phyloP scores from a whole-genome alignment of 208 protist genomes.

The Balamuthia mandrillaris region DNA sequence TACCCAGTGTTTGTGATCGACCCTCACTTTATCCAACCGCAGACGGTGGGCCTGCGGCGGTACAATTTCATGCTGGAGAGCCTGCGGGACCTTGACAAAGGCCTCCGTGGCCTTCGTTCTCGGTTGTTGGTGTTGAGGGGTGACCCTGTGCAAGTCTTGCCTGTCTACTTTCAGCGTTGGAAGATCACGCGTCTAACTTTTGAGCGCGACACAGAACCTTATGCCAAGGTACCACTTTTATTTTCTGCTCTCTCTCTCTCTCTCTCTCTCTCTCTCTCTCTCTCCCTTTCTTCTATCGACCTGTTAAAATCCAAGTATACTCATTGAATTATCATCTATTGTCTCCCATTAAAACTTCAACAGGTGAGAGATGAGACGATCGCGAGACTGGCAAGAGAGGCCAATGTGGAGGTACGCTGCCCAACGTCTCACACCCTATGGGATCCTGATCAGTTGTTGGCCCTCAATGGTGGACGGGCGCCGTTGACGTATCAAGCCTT shows the following conservation, averaged over 20 bases:
- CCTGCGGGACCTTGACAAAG: conserved; percentile 13
- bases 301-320: not conserved
- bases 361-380: not conserved
- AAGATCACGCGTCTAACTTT: conserved; percentile 16
- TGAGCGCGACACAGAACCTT: conserved; percentile 41
- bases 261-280: not conserved
- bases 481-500: not conserved
- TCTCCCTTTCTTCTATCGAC: too few relatives aligned
- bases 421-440: not conserved
- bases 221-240: too few relatives aligned
- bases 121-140: not conserved
- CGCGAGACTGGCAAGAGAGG: not conserved
- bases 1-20: conserved; percentile 11
- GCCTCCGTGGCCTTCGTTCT: not conserved
- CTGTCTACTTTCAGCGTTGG: not conserved
- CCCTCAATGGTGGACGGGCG: not conserved
- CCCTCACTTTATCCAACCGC: not conserved
- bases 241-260: not conserved
- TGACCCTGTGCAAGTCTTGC: not conserved
- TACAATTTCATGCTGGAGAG: not conserved
- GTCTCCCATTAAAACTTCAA: not conserved
- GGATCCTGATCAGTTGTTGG: not conserved
- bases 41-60: not conserved
- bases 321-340: not conserved
- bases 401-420: not conserved